Percentiles rank a stretch among this genome's conserved stretches.
These are phyloP conservation scores for Eucalyptus tenuipes DNA, from an alignment of 345 rosid genomes.

Conservation along the genomic window DNA sequence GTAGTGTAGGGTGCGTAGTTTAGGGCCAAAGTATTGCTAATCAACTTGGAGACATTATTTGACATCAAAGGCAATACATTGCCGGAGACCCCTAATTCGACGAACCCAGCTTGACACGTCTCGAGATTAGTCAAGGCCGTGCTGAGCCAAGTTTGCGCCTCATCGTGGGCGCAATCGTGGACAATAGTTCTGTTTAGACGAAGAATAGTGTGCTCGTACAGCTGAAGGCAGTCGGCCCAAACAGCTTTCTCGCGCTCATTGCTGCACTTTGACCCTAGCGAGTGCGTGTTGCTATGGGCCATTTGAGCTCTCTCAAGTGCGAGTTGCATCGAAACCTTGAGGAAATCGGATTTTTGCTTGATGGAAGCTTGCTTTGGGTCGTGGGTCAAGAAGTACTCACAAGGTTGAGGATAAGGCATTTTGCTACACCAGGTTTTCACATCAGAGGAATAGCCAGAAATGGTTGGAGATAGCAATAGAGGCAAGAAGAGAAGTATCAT, in stretches of 20 bases:
- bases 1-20: constrained; percentile 35
- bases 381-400: constrained; percentile 12
- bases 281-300: constrained; percentile 32
- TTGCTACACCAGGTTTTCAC: not conserved
- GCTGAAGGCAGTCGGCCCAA: constrained; percentile 25
- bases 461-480: not conserved
- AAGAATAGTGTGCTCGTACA: constrained; percentile 34
- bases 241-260: constrained; percentile 11
- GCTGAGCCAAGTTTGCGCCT: constrained; percentile 87
- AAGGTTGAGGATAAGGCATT: constrained; percentile 20
- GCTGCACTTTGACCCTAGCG: constrained; percentile 40
- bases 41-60: constrained; percentile 42
- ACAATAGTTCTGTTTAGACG: constrained; percentile 45
- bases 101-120: constrained; percentile 60
- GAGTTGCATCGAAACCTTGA: constrained; percentile 2
- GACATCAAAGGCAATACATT: not conserved
- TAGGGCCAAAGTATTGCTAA: constrained; percentile 59
- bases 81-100: constrained; percentile 58
- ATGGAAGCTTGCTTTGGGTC: not conserved
- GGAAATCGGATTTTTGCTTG: constrained; percentile 11
- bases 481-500: not conserved
- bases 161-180: constrained; percentile 43
- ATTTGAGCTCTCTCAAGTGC: constrained; percentile 35
- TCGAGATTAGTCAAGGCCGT: constrained; percentile 80
- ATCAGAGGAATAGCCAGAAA: constrained; percentile 1